These are phyloP conservation scores for Phytophthora pistaciae DNA, from an alignment of 352 stramenopile genomes.

Conservation along the genomic window DNA sequence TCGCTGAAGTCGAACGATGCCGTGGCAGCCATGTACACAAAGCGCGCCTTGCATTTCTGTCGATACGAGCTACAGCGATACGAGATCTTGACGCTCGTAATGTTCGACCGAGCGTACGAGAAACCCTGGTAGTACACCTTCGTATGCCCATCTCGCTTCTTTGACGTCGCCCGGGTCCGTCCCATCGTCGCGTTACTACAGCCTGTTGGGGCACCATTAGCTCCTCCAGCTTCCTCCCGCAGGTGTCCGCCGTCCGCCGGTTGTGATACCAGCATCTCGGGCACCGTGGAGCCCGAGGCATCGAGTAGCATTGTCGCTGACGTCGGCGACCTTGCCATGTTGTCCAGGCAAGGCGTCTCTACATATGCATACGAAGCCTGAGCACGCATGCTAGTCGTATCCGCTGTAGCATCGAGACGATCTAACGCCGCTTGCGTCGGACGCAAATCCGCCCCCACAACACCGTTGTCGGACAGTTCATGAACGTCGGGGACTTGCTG, in stretches of 20 bases:
- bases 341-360: background rate
- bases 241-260: background rate
- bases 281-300: background rate
- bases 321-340: too few relatives aligned
- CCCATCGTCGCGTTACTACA: background rate
- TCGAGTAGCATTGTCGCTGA: background rate
- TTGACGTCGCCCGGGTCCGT: background rate
- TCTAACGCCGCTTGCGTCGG: background rate
- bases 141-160: background rate
- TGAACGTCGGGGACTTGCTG: background rate
- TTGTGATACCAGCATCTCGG: background rate
- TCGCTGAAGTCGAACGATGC: too few relatives aligned
- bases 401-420: background rate
- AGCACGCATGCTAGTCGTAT: background rate
- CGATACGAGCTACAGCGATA: too few relatives aligned
- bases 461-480: background rate
- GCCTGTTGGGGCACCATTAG: background rate
- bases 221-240: background rate
- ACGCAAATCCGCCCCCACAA: background rate
- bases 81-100: too few relatives aligned
- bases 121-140: slow-evolving; percentile 14
- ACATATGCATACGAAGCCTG: background rate
- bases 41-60: too few relatives aligned
- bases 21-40: too few relatives aligned
- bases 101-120: too few relatives aligned